These are phyloP conservation scores for Cercis canadensis DNA, from an alignment of 306 rosid species.

Conservation along the genomic window DNA sequence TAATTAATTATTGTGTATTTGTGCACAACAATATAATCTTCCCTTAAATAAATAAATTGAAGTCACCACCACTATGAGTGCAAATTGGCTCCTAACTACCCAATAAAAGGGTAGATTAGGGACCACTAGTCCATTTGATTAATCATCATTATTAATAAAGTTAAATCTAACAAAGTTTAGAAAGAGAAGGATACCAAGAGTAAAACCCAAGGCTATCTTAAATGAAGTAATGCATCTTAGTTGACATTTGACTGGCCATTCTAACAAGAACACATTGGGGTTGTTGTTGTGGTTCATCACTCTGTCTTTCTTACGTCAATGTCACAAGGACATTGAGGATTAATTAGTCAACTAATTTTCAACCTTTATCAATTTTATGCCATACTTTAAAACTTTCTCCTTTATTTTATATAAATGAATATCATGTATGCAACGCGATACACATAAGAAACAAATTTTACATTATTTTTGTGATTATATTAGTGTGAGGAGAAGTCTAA, in stretches of 20 bases:
- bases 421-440: not conserved
- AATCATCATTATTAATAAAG: constrained; percentile 24
- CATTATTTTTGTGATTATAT: no score
- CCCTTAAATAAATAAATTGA: not conserved
- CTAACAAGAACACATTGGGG: not conserved
- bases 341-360: not conserved
- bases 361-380: not conserved
- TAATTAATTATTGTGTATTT: not conserved
- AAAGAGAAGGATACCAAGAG: not conserved
- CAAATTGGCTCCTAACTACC: constrained; percentile 31
- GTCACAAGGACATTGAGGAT: not conserved
- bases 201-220: constrained; percentile 15
- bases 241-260: constrained; percentile 1
- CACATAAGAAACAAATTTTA: no score
- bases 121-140: constrained; percentile 27
- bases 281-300: constrained; percentile 18
- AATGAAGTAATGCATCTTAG: not conserved
- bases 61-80: no score
- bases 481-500: no score
- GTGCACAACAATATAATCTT: not conserved
- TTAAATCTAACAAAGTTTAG: constrained; percentile 13
- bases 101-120: not conserved
- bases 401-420: not conserved
- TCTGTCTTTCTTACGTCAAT: not conserved
- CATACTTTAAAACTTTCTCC: not conserved